These are phyloP conservation scores for Mycotypha africana DNA, from an alignment of 371 early-diverging fungal species.

Conservation along the genomic window DNA sequence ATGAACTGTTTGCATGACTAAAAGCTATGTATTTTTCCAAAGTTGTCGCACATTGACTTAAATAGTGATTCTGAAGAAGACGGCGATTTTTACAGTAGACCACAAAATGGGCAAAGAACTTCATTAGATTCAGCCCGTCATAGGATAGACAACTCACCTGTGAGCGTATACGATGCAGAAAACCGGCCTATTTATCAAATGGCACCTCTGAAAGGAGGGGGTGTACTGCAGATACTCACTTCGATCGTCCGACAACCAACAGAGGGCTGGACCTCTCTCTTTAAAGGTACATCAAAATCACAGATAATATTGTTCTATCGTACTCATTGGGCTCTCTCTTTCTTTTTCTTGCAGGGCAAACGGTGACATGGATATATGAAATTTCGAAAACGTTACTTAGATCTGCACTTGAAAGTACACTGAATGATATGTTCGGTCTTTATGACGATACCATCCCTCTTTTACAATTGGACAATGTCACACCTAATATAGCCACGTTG, in stretches of 20 bases:
- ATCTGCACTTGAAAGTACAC: slow-evolving; percentile 64
- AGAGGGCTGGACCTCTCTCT: slow-evolving; percentile 60
- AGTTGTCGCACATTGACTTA: slow-evolving; percentile 10
- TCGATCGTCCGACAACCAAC: slow-evolving; percentile 50
- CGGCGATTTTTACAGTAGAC: slow-evolving; percentile 27
- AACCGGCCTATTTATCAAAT: slow-evolving; percentile 56
- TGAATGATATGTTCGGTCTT: slow-evolving; percentile 73
- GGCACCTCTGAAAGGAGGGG: slow-evolving; percentile 56
- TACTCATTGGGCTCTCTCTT: slow-evolving; percentile 9
- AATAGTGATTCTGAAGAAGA: slow-evolving; percentile 22
- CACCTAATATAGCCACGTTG: slow-evolving; percentile 62
- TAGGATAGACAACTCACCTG: slow-evolving; percentile 21
- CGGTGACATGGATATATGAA: slow-evolving; percentile 68
- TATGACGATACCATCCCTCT: slow-evolving; percentile 73
- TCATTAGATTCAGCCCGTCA: slow-evolving; percentile 14
- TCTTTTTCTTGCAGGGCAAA: slow-evolving; percentile 52
- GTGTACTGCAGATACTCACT: slow-evolving; percentile 47
- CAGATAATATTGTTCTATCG: no score
- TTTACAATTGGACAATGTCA: slow-evolving; percentile 56
- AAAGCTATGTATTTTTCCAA: no score
- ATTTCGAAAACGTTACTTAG: slow-evolving; percentile 65
- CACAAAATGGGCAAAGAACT: slow-evolving; percentile 12
- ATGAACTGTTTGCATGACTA: no score
- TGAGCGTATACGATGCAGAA: slow-evolving; percentile 51
- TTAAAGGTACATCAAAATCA: slow-evolving; percentile 48